Evolutionary conservation across 495 filamentous ascomycete genomes (phyloP).

Genomic region (Chaetomium fimeti): DNA sequence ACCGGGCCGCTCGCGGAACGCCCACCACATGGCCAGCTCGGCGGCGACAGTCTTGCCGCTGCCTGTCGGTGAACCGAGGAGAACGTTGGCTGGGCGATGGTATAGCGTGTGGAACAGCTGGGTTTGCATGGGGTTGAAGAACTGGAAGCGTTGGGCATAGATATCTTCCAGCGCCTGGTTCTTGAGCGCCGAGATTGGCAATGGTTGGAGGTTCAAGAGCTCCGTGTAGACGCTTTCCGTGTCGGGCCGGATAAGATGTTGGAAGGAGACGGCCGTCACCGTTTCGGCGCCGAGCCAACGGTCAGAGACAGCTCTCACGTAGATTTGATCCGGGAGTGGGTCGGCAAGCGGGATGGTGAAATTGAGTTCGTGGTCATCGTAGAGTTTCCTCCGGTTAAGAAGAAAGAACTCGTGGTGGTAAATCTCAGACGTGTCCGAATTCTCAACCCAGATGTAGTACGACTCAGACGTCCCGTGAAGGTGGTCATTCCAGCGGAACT

Average conservation of each 20-base stretch:
- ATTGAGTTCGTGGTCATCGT: slow-evolving; percentile 93
- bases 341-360: slow-evolving; percentile 96
- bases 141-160: slow-evolving; percentile 83
- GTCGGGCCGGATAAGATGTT: slow-evolving; percentile 94
- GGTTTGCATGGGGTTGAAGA: slow-evolving; percentile 99
- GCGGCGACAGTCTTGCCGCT: slow-evolving; percentile 96
- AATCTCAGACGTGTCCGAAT: slow-evolving; percentile 95
- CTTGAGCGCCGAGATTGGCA: slow-evolving; percentile 84
- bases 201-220: slow-evolving; percentile 83
- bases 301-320: slow-evolving; percentile 90
- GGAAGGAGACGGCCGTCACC: slow-evolving; percentile 90
- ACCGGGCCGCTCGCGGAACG: slow-evolving; percentile 90
- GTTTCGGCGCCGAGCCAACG: slow-evolving; percentile 98
- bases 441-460: slow-evolving; percentile 98
- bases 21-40: slow-evolving; percentile 99
- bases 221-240: slow-evolving; percentile 98
- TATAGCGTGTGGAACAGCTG: slow-evolving; percentile 97
- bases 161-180: slow-evolving; percentile 84
- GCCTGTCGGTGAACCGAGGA: slow-evolving; percentile 95
- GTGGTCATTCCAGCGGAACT: slow-evolving; percentile 95
- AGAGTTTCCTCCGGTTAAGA: slow-evolving; percentile 78
- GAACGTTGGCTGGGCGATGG: slow-evolving; percentile 83
- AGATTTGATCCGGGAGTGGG: slow-evolving; percentile 90
- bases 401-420: slow-evolving; percentile 98
- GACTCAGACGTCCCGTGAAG: slow-evolving; percentile 91